A percentile compares a stretch with the other conserved stretches of the same genome.
phyloP scores from a whole-genome alignment of 768 basidiomycete genomes.

The Amanita subjunquillea region DNA sequence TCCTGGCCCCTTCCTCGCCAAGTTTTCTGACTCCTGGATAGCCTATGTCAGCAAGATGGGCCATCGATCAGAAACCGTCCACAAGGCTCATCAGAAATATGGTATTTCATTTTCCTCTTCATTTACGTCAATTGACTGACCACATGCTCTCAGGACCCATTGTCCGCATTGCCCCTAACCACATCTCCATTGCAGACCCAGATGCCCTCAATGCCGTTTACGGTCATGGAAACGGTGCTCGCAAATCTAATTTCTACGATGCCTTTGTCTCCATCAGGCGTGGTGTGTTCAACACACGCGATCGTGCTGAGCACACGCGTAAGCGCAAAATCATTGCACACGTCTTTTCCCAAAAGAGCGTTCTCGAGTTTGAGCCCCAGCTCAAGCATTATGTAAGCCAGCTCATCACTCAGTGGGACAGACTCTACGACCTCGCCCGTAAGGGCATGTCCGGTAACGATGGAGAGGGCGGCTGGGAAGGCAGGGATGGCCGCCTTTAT shows the following conservation, averaged over 20 bases:
- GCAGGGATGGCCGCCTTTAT: slow-evolving; percentile 56
- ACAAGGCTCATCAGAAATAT: slow-evolving; percentile 62
- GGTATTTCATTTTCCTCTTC: slow-evolving; percentile 30
- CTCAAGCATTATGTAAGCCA: slow-evolving; percentile 48
- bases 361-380: slow-evolving; percentile 80
- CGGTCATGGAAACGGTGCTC: slow-evolving; percentile 75
- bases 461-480: slow-evolving; percentile 59
- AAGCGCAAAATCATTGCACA: slow-evolving; percentile 89
- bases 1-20: slow-evolving; percentile 65
- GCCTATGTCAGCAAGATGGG: slow-evolving; percentile 55
- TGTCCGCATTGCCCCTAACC: slow-evolving; percentile 67
- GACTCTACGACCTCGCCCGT: slow-evolving; percentile 42
- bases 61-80: slow-evolving; percentile 66
- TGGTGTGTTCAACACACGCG: slow-evolving; percentile 72
- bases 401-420: slow-evolving; percentile 69
- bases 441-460: slow-evolving; percentile 49
- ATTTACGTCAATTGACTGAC: neutral
- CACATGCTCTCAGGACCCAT: slow-evolving; percentile 37
- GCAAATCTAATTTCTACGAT: slow-evolving; percentile 73
- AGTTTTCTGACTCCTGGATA: slow-evolving; percentile 67
- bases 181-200: slow-evolving; percentile 70
- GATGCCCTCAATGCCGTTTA: slow-evolving; percentile 69
- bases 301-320: slow-evolving; percentile 69
- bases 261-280: slow-evolving; percentile 68
- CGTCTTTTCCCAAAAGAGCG: slow-evolving; percentile 77